Evolutionary conservation across 345 rosid genomes (phyloP).

Genomic region (Eucalyptus globulus): DNA sequence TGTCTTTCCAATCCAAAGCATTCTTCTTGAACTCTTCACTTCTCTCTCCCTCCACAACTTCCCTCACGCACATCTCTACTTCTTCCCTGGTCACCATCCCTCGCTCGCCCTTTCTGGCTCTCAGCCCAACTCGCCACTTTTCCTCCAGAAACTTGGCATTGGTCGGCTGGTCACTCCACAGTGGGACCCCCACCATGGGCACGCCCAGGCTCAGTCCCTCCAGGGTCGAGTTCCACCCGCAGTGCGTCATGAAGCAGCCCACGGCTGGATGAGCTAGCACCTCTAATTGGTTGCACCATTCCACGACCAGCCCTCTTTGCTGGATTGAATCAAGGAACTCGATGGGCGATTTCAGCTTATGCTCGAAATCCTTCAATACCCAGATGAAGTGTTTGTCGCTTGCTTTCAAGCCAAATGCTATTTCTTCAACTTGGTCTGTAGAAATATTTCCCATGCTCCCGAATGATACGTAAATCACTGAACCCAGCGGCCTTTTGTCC

Average conservation of each 20-base stretch:
- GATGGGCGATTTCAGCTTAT: not conserved
- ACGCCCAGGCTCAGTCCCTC: constrained; percentile 32
- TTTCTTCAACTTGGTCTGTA: constrained; percentile 21
- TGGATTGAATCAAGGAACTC: constrained; percentile 1
- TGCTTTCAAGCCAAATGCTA: constrained; percentile 24
- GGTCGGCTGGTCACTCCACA: constrained; percentile 33
- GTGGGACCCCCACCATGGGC: constrained; percentile 23
- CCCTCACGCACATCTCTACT: constrained; percentile 7
- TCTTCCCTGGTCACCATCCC: constrained; percentile 19
- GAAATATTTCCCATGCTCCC: constrained; percentile 35
- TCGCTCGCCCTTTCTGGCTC: constrained; percentile 4
- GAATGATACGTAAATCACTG: constrained; percentile 36
- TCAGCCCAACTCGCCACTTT: constrained; percentile 27
- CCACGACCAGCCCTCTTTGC: constrained; percentile 13
- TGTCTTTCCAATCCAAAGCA: constrained; percentile 14
- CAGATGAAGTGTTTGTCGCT: constrained; percentile 22
- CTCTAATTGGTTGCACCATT: constrained; percentile 39
- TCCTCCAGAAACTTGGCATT: constrained; percentile 35
- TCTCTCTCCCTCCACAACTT: constrained; percentile 24
- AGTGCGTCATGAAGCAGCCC: constrained; percentile 34
- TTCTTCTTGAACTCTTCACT: constrained; percentile 13
- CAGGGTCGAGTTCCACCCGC: constrained; percentile 41
- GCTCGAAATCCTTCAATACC: constrained; percentile 15
- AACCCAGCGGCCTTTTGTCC: constrained; percentile 4
- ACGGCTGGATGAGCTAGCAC: constrained; percentile 28